Evolutionary conservation across 2,329 filamentous ascomycete species (phyloP).

Genomic region (Botryotinia narcissicola): DNA sequence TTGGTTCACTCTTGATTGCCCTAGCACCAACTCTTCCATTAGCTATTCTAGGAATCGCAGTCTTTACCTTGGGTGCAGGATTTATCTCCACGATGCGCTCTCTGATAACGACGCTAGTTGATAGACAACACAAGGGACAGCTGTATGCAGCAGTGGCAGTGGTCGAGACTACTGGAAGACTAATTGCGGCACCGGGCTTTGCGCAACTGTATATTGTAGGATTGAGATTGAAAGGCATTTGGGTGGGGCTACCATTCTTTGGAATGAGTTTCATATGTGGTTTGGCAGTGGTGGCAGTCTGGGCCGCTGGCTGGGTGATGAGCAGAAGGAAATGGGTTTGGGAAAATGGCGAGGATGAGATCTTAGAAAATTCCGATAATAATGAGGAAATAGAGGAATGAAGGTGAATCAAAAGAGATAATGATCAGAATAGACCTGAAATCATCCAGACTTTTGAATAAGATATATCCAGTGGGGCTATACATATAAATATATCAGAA

Average conservation of each 20-base stretch:
- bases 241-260: conserved; percentile 35
- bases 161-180: conserved; percentile 29
- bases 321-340: background rate
- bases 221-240: conserved; percentile 29
- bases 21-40: conserved; percentile 27
- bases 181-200: conserved; percentile 30
- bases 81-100: conserved; percentile 26
- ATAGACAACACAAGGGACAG: conserved; percentile 31
- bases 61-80: conserved; percentile 33
- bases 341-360: background rate
- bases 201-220: conserved; percentile 31
- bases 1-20: conserved; percentile 29
- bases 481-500: too few relatives aligned
- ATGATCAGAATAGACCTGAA: too few relatives aligned
- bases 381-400: too few relatives aligned
- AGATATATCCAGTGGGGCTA: too few relatives aligned
- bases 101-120: conserved; percentile 32
- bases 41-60: conserved; percentile 28
- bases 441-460: too few relatives aligned
- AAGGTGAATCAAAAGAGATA: too few relatives aligned
- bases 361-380: too few relatives aligned
- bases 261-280: background rate
- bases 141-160: conserved; percentile 33
- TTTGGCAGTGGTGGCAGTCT: background rate
- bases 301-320: background rate